Evolutionary conservation across 2,329 filamentous ascomycete species (phyloP).

Genomic region (Ceratocystis smalleyi): DNA sequence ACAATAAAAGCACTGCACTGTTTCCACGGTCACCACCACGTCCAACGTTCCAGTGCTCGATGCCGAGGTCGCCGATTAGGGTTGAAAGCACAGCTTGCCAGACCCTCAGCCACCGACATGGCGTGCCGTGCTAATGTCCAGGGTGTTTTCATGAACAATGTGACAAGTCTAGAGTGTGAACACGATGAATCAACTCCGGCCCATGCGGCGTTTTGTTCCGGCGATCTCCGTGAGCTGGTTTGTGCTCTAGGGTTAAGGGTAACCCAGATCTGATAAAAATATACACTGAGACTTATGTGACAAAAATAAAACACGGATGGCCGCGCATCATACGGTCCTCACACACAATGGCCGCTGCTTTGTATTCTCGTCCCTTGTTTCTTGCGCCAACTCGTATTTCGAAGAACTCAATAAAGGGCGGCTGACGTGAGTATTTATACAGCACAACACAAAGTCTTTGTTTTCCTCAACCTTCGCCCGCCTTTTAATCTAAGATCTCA

Average conservation of each 20-base stretch:
- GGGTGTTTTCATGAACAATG: background rate
- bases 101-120: too few relatives aligned
- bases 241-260: background rate
- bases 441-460: background rate
- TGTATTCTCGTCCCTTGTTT: background rate
- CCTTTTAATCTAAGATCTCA: background rate
- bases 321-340: background rate
- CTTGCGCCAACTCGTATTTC: background rate
- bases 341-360: background rate
- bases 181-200: background rate
- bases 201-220: background rate
- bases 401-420: background rate
- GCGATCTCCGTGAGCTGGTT: slow-evolving; percentile 6
- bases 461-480: too few relatives aligned
- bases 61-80: background rate
- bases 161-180: background rate
- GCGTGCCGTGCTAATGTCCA: too few relatives aligned
- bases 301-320: background rate
- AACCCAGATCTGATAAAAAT: slow-evolving; percentile 8
- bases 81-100: background rate
- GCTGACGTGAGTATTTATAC: background rate
- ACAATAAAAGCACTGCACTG: background rate
- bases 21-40: background rate
- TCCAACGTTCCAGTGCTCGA: background rate
- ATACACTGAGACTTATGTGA: background rate